Conservation (phyloP, 805 yeast species). For the Kurtzmaniella cleridarum region DNA sequence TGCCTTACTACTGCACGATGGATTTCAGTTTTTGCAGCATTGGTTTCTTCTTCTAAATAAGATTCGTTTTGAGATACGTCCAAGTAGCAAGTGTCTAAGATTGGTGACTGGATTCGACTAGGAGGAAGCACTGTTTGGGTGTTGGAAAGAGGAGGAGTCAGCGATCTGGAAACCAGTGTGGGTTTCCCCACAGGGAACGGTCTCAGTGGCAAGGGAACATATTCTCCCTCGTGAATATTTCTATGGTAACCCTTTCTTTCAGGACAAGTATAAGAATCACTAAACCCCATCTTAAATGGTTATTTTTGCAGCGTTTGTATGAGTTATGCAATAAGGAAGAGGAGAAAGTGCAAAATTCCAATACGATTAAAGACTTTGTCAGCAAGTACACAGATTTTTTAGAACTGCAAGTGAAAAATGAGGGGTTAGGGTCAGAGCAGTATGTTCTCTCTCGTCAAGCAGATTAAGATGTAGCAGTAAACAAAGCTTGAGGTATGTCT, state of each 20-base stretch:
- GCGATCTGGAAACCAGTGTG: background rate
- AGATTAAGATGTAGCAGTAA: too few relatives aligned
- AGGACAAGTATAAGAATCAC: background rate
- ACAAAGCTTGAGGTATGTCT: too few relatives aligned
- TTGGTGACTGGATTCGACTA: conserved; percentile 18
- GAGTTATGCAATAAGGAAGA: too few relatives aligned
- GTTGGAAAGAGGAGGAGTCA: conserved; percentile 7
- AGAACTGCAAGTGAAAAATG: too few relatives aligned
- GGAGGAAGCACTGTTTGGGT: conserved; percentile 15
- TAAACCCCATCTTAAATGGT: background rate
- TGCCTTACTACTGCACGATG: background rate
- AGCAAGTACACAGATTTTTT: background rate
- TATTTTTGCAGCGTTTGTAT: conserved; percentile 1
- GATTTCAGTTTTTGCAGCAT: conserved; percentile 5
- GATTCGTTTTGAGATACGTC: background rate
- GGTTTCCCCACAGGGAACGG: conserved; percentile 24
- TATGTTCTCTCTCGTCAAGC: too few relatives aligned
- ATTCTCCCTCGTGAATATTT: conserved; percentile 32
- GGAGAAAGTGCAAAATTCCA: too few relatives aligned
- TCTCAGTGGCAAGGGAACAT: conserved; percentile 19
- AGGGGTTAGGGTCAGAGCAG: too few relatives aligned
- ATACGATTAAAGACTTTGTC: background rate
- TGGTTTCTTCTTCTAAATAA: background rate
- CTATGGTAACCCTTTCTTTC: conserved; percentile 6
- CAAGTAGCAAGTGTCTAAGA: conserved; percentile 2